Evolutionary conservation across 2,329 filamentous ascomycete genomes (phyloP).

Genomic region (Ilyonectria destructans): DNA sequence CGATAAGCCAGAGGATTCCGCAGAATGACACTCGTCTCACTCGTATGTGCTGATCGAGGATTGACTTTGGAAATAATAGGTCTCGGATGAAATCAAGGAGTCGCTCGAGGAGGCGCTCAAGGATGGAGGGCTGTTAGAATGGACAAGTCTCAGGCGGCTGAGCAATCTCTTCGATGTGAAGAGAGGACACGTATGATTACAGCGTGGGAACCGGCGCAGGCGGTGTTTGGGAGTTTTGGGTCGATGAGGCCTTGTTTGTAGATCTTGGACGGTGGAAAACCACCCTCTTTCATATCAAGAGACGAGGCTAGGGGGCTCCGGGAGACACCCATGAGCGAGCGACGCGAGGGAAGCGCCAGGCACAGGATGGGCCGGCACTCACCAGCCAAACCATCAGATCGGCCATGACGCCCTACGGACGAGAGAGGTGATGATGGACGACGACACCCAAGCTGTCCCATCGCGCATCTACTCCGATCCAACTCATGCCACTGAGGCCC

Average conservation of each 20-base stretch:
- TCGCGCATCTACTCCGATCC: conserved; percentile 1
- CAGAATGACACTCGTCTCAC: conserved; percentile 29
- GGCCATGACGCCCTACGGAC: conserved; percentile 5
- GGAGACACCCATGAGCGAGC: conserved; percentile 15
- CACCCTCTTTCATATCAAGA: conserved; percentile 61
- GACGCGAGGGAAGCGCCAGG: conserved; percentile 31
- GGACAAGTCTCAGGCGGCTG: conserved; percentile 50
- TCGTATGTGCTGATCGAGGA: conserved; percentile 38
- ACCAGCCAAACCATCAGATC: conserved; percentile 1
- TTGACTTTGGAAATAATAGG: conserved; percentile 53
- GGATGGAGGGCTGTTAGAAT: conserved; percentile 51
- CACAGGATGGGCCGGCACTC: conserved; percentile 24
- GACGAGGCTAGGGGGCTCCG: conserved; percentile 44
- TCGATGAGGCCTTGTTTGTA: conserved; percentile 54
- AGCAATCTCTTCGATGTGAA: conserved; percentile 55
- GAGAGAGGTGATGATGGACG: conserved; percentile 21
- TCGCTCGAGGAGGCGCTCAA: conserved; percentile 50
- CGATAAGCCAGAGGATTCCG: conserved; percentile 29
- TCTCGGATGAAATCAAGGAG: conserved; percentile 45
- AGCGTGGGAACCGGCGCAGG: conserved; percentile 48
- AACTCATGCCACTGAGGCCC: conserved; percentile 38
- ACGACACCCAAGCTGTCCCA: conserved; percentile 13
- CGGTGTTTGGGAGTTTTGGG: conserved; percentile 54
- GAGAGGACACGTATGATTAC: conserved; percentile 52
- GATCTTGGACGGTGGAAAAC: conserved; percentile 64